phyloP scores from a whole-genome alignment of 768 basidiomycete genomes.

The Tulasnella sp. region DNA sequence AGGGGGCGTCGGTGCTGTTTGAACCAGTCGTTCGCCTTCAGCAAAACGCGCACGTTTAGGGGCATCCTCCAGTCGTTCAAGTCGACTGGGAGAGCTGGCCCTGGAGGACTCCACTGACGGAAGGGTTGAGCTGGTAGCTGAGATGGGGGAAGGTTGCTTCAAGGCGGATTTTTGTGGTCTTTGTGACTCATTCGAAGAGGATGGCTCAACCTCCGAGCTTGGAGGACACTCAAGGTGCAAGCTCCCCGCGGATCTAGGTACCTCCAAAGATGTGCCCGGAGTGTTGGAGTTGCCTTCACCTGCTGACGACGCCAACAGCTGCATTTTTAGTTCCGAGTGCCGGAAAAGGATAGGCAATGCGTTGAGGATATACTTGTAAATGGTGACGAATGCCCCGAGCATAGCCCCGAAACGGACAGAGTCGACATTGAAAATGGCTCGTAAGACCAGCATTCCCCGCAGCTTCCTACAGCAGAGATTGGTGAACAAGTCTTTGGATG shows the following conservation, averaged over 20 bases:
- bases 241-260: background rate
- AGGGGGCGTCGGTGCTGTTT: background rate
- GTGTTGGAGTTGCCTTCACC: slow-evolving; percentile 18
- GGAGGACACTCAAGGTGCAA: background rate
- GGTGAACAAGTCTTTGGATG: background rate
- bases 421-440: slow-evolving; percentile 74
- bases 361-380: slow-evolving; percentile 75
- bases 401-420: slow-evolving; percentile 77
- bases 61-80: background rate
- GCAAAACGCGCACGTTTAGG: background rate
- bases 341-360: slow-evolving; percentile 55
- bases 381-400: slow-evolving; percentile 39
- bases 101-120: background rate
- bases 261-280: background rate
- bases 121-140: background rate
- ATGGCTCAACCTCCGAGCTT: background rate
- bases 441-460: slow-evolving; percentile 55
- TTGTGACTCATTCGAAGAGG: background rate
- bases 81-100: background rate
- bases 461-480: slow-evolving; percentile 35
- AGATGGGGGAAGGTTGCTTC: background rate
- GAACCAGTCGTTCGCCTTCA: background rate
- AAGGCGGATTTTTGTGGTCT: background rate
- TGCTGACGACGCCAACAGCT: no score
- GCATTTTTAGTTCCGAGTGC: slow-evolving; percentile 18